Percentiles rank a stretch among this genome's conserved stretches.
phyloP scores from a whole-genome alignment of 176 grass and related monocot species.

The Pontederia crassipes region DNA sequence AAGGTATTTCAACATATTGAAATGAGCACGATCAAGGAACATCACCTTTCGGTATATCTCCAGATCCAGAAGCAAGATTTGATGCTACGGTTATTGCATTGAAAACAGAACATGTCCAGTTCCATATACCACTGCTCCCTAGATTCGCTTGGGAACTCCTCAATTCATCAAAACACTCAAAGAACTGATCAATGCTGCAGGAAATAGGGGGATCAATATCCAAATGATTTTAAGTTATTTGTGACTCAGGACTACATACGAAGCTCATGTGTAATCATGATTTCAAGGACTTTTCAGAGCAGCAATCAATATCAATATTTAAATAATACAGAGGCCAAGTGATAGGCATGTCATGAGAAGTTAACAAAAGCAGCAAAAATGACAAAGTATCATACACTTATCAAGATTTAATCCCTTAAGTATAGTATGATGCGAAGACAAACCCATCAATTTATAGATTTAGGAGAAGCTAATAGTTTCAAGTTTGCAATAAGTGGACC shows the following conservation, averaged over 20 bases:
- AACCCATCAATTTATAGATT: no score
- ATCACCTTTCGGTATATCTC: conserved; percentile 74
- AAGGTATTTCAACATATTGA: no score
- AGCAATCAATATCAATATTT: not conserved
- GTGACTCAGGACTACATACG: not conserved
- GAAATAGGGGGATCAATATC: conserved; percentile 36
- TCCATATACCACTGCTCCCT: conserved; percentile 81
- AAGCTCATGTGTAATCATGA: not conserved
- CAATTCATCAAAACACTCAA: conserved; percentile 97
- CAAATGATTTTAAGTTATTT: conserved; percentile 2
- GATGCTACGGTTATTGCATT: conserved; percentile 83
- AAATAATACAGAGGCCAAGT: not conserved
- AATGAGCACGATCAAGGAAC: conserved; percentile 1
- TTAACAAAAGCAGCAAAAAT: no score
- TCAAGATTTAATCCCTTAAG: no score
- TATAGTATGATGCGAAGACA: no score
- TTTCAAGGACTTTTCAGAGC: not conserved
- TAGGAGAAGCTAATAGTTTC: no score
- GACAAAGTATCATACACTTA: no score
- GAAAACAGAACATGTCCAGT: conserved; percentile 98
- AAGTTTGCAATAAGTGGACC: no score
- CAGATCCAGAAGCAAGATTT: conserved; percentile 85
- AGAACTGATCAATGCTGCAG: conserved; percentile 94
- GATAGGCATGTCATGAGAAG: not conserved
- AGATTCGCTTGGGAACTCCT: conserved; percentile 70